A percentile compares a stretch with the other conserved stretches of the same genome.
Evolutionary conservation across 768 basidiomycete species (phyloP).

Genomic region (Mycena metata): DNA sequence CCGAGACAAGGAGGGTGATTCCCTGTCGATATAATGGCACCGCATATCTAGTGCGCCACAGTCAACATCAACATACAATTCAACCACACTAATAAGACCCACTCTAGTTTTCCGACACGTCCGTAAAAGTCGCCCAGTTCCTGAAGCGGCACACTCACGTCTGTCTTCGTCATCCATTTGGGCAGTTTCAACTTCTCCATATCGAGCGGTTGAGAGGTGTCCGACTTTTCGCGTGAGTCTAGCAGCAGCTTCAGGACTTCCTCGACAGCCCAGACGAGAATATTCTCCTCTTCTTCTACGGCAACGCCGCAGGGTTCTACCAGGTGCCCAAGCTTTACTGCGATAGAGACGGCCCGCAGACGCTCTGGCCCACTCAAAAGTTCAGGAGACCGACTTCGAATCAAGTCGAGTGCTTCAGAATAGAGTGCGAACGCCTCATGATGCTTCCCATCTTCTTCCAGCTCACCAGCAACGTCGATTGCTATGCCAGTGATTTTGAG

Average conservation of each 20-base stretch:
- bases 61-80: background rate
- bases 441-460: slow-evolving; percentile 47
- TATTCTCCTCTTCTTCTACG: slow-evolving; percentile 25
- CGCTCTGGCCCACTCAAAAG: slow-evolving; percentile 26
- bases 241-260: slow-evolving; percentile 26
- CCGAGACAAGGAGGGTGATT: slow-evolving; percentile 56
- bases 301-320: slow-evolving; percentile 1
- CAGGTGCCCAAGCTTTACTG: slow-evolving; percentile 35
- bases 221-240: slow-evolving; percentile 5
- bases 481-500: slow-evolving; percentile 66
- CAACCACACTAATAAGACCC: slow-evolving; percentile 29
- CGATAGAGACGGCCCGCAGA: slow-evolving; percentile 30
- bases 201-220: slow-evolving; percentile 38
- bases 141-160: slow-evolving; percentile 63
- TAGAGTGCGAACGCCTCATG: slow-evolving; percentile 30
- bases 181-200: slow-evolving; percentile 61
- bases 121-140: slow-evolving; percentile 62
- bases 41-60: slow-evolving; percentile 53
- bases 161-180: slow-evolving; percentile 58
- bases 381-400: slow-evolving; percentile 5
- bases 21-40: slow-evolving; percentile 62
- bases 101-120: slow-evolving; percentile 57
- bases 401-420: slow-evolving; percentile 27
- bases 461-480: slow-evolving; percentile 59
- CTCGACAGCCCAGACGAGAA: slow-evolving; percentile 33